Evolutionary conservation across 495 filamentous ascomycete species (phyloP), one percentile per base, ranked within the genome.

Genomic region (Aspergillus steynii): DNA sequence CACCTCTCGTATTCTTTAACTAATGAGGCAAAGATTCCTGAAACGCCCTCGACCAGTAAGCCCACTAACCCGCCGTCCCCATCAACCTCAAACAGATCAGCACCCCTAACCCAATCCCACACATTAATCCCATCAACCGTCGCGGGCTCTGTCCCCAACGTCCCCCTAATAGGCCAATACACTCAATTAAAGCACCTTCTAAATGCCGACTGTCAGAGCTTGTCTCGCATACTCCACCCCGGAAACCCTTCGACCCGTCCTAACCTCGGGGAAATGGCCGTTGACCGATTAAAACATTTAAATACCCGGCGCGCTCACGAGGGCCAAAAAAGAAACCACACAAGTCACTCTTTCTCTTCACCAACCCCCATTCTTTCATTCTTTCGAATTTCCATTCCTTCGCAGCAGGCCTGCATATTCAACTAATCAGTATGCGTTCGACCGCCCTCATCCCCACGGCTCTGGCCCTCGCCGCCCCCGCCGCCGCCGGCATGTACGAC

Each of bases 401-500:
- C 37, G 37, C 37, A 42, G 37, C 37, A 8, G 37, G 37, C 10
- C 37, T 42, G 37, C 37, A 12, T 42, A 42, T 42, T 42, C 37
- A 42, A 12, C 37, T 14, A 42, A 42, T 20, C 20, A 20, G 20
- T 42, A 42, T 42, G 37, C 37, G 37, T 42, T 42, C 37, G 3
- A 32, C 37, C 9, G 12, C 37, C 9, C 12, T 14, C 37, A 42
- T 42, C 37, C 37, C 37, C 9, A 42, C 37, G 37, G 37, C 52
- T 8, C 12, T 63, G 51, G 31, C 61, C 47, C 31, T 63, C 25
- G 61, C 61, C 29, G 42, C 50, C 50, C 56, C 56, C 46, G 56
- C 61, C 47, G 50, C 61, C 9, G 56, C 61, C 45, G 28, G 37
- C 37, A 42, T 55, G 27, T 53, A 54, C 50, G 61, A 63, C n/a